These are phyloP conservation scores for Dryas integrifolia DNA, from an alignment of 331 rosid species.

Conservation along the genomic window DNA sequence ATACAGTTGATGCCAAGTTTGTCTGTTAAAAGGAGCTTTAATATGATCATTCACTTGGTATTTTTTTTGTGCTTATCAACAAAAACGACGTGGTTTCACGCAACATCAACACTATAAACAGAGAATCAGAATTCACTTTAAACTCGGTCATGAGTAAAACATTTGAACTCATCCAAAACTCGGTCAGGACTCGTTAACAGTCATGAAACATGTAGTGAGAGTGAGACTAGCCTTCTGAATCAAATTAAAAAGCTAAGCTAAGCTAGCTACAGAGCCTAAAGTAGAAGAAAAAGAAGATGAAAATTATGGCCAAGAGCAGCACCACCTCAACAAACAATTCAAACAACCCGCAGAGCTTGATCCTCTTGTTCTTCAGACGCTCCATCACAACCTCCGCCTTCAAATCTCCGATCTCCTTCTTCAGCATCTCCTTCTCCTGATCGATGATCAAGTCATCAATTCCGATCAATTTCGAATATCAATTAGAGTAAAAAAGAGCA, in stretches of 20 bases:
- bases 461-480: not conserved
- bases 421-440: slow-evolving; percentile 36
- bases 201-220: not conserved
- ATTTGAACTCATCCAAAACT: not conserved
- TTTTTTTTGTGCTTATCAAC: too few relatives aligned
- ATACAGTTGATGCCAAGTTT: too few relatives aligned
- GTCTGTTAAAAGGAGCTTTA: too few relatives aligned
- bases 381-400: slow-evolving; percentile 45
- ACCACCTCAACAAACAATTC: slow-evolving; percentile 44
- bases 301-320: slow-evolving; percentile 32
- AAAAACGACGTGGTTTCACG: too few relatives aligned
- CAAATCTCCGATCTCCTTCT: slow-evolving; percentile 43
- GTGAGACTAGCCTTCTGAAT: not conserved
- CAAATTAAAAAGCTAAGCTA: too few relatives aligned
- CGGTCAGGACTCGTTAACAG: not conserved
- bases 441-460: not conserved
- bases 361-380: slow-evolving; percentile 46
- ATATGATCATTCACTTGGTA: too few relatives aligned
- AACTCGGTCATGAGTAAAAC: too few relatives aligned
- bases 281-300: slow-evolving; percentile 31
- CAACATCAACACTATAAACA: too few relatives aligned
- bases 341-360: slow-evolving; percentile 43
- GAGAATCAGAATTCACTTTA: too few relatives aligned
- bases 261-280: too few relatives aligned
- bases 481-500: not conserved